Conservation (phyloP, 2,329 filamentous ascomycete species). For the Aspergillus fumigatus region DNA sequence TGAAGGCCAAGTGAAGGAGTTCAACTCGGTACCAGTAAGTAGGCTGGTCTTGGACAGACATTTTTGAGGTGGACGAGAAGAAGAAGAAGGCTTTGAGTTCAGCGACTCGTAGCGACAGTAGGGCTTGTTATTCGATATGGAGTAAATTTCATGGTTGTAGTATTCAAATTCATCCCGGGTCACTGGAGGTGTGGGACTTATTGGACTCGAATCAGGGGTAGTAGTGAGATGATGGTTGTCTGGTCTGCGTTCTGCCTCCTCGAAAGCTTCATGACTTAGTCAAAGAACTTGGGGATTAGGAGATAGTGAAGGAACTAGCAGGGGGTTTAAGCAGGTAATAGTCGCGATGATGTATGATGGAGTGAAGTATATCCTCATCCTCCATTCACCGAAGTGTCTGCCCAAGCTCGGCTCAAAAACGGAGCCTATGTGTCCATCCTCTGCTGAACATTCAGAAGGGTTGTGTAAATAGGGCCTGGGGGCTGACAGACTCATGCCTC, state of each 20-base stretch:
- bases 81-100: slow-evolving; percentile 46
- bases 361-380: no score
- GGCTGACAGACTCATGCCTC: no score
- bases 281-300: no score
- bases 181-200: slow-evolving; percentile 15
- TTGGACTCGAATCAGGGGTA: background rate
- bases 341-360: no score
- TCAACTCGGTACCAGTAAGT: slow-evolving; percentile 62
- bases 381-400: no score
- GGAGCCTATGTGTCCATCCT: no score
- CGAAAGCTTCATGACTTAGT: no score
- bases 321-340: no score
- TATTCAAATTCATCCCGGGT: slow-evolving; percentile 42
- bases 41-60: slow-evolving; percentile 45
- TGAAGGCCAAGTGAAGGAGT: slow-evolving; percentile 56
- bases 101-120: slow-evolving; percentile 43
- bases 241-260: background rate
- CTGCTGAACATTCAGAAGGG: no score
- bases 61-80: slow-evolving; percentile 7
- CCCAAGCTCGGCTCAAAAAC: no score
- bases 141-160: slow-evolving; percentile 42
- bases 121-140: slow-evolving; percentile 40
- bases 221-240: background rate
- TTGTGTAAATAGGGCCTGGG: no score
- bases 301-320: no score